Conservation (phyloP, 192 early-diverging fungal species). For the Dissophora ornata region DNA sequence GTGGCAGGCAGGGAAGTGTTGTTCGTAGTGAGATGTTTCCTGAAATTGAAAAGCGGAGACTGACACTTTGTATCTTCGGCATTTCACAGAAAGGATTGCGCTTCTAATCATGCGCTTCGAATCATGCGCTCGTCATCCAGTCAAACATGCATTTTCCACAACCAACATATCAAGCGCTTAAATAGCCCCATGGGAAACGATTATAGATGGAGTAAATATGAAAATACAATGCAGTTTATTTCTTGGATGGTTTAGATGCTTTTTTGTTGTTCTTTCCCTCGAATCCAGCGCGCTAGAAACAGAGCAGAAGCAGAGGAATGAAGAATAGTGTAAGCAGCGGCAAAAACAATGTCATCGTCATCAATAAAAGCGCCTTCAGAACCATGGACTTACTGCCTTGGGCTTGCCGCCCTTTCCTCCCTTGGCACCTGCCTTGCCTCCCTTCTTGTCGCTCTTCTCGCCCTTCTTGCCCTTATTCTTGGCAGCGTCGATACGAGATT, state of each 20-base stretch:
- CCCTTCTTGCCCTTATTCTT: constrained; percentile 75
- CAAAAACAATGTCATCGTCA: background rate
- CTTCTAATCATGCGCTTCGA: background rate
- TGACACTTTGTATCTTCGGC: too few species aligned
- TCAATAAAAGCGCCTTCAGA: background rate
- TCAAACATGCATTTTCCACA: background rate
- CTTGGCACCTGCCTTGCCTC: constrained; percentile 32
- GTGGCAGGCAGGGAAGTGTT: too few species aligned
- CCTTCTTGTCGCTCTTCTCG: constrained; percentile 64
- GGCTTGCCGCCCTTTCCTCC: constrained; percentile 59
- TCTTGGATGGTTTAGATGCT: constrained; percentile 54
- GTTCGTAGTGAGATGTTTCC: too few species aligned
- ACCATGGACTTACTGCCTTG: constrained; percentile 42
- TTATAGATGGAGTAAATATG: constrained; percentile 28
- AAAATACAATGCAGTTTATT: constrained; percentile 53
- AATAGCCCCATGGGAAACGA: too few species aligned
- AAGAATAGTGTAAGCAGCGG: constrained; percentile 3
- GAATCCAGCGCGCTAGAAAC: constrained; percentile 45
- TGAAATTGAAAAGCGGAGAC: background rate
- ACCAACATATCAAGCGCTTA: constrained; percentile 1
- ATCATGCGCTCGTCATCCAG: background rate
- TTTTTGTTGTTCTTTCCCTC: constrained; percentile 54
- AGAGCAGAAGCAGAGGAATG: background rate
- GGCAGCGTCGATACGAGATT: constrained; percentile 80
- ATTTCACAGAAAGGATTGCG: constrained; percentile 16